Evolutionary conservation across 2,329 filamentous ascomycete species (phyloP), one percentile per base, ranked within the genome.

Genomic region (Exserohilum rostratum): DNA sequence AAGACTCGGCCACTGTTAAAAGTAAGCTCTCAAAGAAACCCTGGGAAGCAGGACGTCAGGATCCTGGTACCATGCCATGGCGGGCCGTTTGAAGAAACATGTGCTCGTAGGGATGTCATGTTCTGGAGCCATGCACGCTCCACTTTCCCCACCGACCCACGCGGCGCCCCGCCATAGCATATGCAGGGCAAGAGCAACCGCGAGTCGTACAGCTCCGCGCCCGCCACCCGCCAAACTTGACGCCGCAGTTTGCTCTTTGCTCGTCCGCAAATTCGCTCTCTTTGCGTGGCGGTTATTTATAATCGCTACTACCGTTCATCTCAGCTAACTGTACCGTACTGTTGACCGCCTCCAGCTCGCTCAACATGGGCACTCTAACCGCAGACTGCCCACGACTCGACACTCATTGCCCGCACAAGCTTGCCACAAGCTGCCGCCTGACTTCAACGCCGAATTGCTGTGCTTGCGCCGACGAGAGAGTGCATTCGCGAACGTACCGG

Each of bases 401-500:
- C 46, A 52, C 65, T 34, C 73, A 77, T 49, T 77, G 75, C 54
- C 66, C 68, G 9, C 76, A 78, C 63, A 78, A 78, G 59, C 73
- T 78, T 29, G 72, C 76, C 9, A 76, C 76, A 6, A 77, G 74
- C 15, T 78, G 76, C 50, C 68, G 74, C 13, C 59, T 78, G n/a
- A 78, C 76, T 1, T 72, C 76, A 11, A 76, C 72, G 13, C 65
- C 60, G 7, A 69, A 68, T 22, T 78, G 76, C 64, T 78, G 76
- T 61, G 76, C 76, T 9, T 78, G 76, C 54, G 70, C 70, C 9
- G 76, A 78, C 54, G 69, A 72, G 47, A 67, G 76, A 33, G 58
- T 71, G 2, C 79, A 82, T 51, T 71, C 77, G 3, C 63, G 72
- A 2, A 73, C 75, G 0, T 82, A 82, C 55, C 66, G 69, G 11